A percentile compares a stretch with the other conserved stretches of the same genome.
Evolutionary conservation across 2,329 filamentous ascomycete genomes (phyloP).

Genomic region (Dactylonectria estremocensis): DNA sequence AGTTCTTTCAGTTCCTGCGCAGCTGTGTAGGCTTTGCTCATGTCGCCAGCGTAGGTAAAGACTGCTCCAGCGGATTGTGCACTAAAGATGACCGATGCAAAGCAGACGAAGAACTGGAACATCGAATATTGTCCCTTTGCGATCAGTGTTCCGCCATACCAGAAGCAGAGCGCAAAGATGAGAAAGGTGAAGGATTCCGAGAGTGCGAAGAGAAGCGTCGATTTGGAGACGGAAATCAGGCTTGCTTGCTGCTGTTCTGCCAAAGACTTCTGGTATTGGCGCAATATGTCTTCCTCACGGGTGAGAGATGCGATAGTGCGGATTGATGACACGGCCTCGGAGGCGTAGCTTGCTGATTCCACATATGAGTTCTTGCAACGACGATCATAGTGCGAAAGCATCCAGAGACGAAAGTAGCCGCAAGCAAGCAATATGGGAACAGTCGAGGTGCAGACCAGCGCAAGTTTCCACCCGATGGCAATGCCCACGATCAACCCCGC

Average conservation of each 20-base stretch:
- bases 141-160: constrained; percentile 36
- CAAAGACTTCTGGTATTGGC: constrained; percentile 10
- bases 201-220: constrained; percentile 12
- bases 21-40: constrained; percentile 87
- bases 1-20: constrained; percentile 82
- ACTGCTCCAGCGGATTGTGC: constrained; percentile 88
- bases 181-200: constrained; percentile 29
- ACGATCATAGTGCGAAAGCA: constrained; percentile 45
- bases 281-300: constrained; percentile 11
- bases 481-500: constrained; percentile 27
- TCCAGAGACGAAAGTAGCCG: constrained; percentile 55
- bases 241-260: constrained; percentile 1
- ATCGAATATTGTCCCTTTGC: constrained; percentile 30
- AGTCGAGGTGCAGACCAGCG: constrained; percentile 59
- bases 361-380: constrained; percentile 14
- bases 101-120: constrained; percentile 40
- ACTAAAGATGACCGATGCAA: constrained; percentile 59
- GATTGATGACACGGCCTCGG: constrained; percentile 31
- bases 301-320: constrained; percentile 38
- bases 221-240: constrained; percentile 19
- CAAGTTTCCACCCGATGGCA: constrained; percentile 60
- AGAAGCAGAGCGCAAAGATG: constrained; percentile 31
- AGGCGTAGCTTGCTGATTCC: constrained; percentile 23
- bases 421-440: constrained; percentile 58
- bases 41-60: constrained; percentile 89